Base-by-base conservation (phyloP, 805 yeast species). In the Phaffomyces antillensis region DNA sequence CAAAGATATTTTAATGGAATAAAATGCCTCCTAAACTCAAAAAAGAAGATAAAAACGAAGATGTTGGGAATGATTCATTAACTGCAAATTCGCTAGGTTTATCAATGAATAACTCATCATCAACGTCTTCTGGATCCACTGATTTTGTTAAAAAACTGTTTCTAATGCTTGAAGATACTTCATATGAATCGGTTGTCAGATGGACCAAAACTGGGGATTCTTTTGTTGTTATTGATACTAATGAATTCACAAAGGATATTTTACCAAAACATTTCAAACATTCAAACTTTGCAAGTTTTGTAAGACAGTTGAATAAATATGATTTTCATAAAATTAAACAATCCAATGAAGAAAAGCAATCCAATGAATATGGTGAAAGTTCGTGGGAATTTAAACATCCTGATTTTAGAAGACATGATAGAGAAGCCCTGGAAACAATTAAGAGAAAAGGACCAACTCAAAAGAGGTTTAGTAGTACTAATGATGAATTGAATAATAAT, bases 341-440 rank as follows among this genome's bases (percentile, higher is more conserved):
- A 39, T 70, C 85, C 36, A 76, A 72, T 46, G 89, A 81, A 53
- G 85, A 78, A 49, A 75, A 74, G 54, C 74, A 68, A 41, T 60
- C 60, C 40, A 64, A 66, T 26, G 78, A 79, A 47, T 80, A 81
- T 56, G 86, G 89, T 35, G 88, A 82, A 45, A 79, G 83, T 62
- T 81, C 90, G 18, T 91, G 98, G 97, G 97, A 91, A 62, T 91
- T 93, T 68, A 80, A 81, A 59, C 98, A 93, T 63, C 95, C 96
- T 0, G 87, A 81, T 52, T 93, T 93, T 64, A 76, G 76, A 52
- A 76, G 77, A 31, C 82, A 86, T 62, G 87, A 87, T 58, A 73
- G 77, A 44, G 83, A 79, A n/a, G 79, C 87, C 11, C 71, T 95
- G 34, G 96, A 90, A 41, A 84, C 86, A 52, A 93, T 93, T 59